phyloP scores from a whole-genome alignment of 2,329 filamentous ascomycete genomes.

The Teratosphaeria destructans region DNA sequence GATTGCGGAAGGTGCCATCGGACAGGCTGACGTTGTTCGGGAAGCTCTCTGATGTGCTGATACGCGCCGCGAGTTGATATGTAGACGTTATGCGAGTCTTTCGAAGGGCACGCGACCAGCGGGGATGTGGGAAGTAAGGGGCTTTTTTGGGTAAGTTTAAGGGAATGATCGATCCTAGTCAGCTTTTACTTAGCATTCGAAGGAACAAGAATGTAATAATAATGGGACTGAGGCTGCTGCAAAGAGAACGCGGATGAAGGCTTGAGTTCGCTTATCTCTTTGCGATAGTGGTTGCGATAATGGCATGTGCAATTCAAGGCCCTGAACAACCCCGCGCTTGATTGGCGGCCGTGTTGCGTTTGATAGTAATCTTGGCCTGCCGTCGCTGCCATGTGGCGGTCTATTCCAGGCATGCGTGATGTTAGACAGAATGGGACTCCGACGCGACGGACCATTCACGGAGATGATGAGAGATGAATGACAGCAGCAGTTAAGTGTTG shows the following conservation, averaged over 20 bases:
- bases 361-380: not conserved
- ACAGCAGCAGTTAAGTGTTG: not conserved
- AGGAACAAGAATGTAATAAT: not conserved
- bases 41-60: not conserved
- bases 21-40: not conserved
- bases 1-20: slow-evolving; percentile 21
- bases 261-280: not conserved
- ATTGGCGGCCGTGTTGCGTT: not conserved
- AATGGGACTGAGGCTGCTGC: not conserved
- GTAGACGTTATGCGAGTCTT: not conserved
- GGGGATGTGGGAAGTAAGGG: not conserved
- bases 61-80: not conserved
- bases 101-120: not conserved
- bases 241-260: not conserved
- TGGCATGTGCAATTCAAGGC: not conserved
- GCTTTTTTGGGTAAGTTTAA: not conserved
- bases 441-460: not conserved
- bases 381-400: not conserved
- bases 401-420: not conserved
- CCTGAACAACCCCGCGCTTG: not conserved
- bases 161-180: not conserved
- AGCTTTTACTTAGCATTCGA: too few relatives aligned
- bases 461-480: not conserved
- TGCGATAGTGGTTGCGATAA: not conserved
- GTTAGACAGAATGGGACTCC: not conserved